phyloP scores from a whole-genome alignment of 2,329 filamentous ascomycete genomes.

The Cladosporium sphaerospermum region DNA sequence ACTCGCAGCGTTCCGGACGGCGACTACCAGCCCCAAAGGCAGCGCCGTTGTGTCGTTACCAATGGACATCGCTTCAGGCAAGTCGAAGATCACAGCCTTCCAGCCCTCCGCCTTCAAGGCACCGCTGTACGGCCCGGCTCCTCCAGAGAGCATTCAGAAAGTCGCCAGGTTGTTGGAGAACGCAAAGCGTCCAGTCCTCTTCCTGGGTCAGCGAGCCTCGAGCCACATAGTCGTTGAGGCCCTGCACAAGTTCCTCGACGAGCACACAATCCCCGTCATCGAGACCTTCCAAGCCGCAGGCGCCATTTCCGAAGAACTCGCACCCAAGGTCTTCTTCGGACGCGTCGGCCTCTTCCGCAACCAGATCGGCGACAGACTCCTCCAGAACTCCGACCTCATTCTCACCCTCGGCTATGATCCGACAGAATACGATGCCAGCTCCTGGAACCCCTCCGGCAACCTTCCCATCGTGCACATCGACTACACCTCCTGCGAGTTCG shows the following conservation, averaged over 20 bases:
- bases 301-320: conserved; percentile 39
- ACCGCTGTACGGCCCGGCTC: conserved; percentile 37
- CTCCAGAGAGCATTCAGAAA: conserved; percentile 26
- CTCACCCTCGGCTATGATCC: conserved; percentile 45
- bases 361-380: conserved; percentile 42
- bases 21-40: conserved; percentile 38
- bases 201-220: conserved; percentile 41
- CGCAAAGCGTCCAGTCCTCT: conserved; percentile 38
- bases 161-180: conserved; percentile 31
- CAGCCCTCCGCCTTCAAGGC: conserved; percentile 35
- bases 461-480: conserved; percentile 41
- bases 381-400: conserved; percentile 40
- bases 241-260: conserved; percentile 37
- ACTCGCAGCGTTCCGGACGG: conserved; percentile 41
- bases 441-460: conserved; percentile 39
- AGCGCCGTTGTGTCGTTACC: conserved; percentile 41
- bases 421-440: conserved; percentile 42
- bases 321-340: conserved; percentile 41
- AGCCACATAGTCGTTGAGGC: conserved; percentile 36
- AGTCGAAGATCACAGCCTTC: conserved; percentile 37
- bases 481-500: conserved; percentile 36
- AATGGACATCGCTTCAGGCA: conserved; percentile 39
- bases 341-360: conserved; percentile 45
- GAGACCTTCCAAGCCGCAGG: conserved; percentile 48
- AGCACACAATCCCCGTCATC: conserved; percentile 41